Evolutionary conservation across 2,329 filamentous ascomycete species (phyloP), one percentile per base, ranked within the genome.

Genomic region (Cryphonectria parasitica): DNA sequence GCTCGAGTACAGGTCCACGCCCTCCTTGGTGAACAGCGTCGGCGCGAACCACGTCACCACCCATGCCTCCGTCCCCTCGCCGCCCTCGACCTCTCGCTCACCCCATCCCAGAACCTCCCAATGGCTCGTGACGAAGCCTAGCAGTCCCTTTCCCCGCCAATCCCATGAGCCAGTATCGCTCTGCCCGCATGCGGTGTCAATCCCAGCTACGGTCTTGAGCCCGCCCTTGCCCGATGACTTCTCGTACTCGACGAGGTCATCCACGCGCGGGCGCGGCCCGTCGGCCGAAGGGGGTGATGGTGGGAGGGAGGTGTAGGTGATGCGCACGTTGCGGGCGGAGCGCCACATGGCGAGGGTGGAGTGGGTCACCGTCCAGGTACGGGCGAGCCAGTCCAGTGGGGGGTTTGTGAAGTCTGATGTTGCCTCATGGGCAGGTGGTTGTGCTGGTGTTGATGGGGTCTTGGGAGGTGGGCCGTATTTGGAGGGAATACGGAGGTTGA

Each of bases 51-150:
- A 95, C 5, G 92, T 97, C 19, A 97, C 92, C 1, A 88, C 89
- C 92, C 92, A 97, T 75, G 86, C 85, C 79, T 89, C 87, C 64
- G 75, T 78, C 11, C 72, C 76, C 7, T 73, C 76, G 0, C 69
- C 81, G 43, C 79, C 83, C 19, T 80, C 78, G 31, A 80, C 74
- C 45, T 77, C 75, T 31, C 79, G 78, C 77, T 91, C 87, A 6
- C 93, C 93, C 85, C 89, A 95, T 3, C 91, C 93, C 25, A 97
- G 80, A 1, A 96, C 82, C 84, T 97, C 92, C 94, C 94, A 97
- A 77, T 93, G 90, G 62, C 88, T 91, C 22, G 84, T 87, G 36
- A 92, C 91, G 74, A 95, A 89, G 78, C 86, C 87, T 72, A 97
- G 80, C 87, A 86, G 88, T 11, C 93, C 92, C 76, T 89, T 92